Percentiles rank a stretch among this genome's conserved stretches.
Evolutionary conservation across 2,329 filamentous ascomycete species (phyloP).

Genomic region (Arthrobotrys entomopaga): DNA sequence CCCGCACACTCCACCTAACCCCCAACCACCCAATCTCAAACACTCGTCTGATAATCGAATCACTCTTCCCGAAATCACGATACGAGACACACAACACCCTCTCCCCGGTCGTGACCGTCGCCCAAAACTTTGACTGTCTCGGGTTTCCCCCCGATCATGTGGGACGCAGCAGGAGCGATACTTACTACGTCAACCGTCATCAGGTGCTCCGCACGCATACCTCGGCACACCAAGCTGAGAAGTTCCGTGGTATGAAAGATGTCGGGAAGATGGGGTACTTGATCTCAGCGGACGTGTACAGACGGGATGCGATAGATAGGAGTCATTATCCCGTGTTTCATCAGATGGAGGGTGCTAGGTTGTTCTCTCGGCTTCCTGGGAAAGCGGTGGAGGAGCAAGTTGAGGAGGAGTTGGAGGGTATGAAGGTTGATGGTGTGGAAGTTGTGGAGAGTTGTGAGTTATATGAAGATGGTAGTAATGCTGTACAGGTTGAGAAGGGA

Average conservation of each 20-base stretch:
- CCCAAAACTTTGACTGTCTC: conserved; percentile 95
- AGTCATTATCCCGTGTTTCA: conserved; percentile 98
- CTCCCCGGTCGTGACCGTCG: conserved; percentile 82
- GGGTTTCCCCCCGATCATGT: conserved; percentile 89
- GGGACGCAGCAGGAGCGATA: conserved; percentile 86
- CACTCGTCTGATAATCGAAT: conserved; percentile 91
- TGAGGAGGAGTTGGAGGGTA: conserved; percentile 66
- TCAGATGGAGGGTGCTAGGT: conserved; percentile 94
- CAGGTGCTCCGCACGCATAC: conserved; percentile 93
- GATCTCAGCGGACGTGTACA: conserved; percentile 93
- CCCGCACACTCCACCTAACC: conserved; percentile 86
- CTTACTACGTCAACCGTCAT: conserved; percentile 88
- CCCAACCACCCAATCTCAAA: conserved; percentile 89
- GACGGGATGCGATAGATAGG: conserved; percentile 91
- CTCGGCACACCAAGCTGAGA: conserved; percentile 87
- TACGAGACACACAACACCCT: conserved; percentile 82
- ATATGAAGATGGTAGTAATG: conserved; percentile 84
- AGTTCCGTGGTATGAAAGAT: conserved; percentile 77
- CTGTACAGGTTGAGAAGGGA: conserved; percentile 73
- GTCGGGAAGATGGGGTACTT: conserved; percentile 74
- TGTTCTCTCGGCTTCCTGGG: conserved; percentile 78
- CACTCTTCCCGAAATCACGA: conserved; percentile 77
- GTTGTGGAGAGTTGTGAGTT: conserved; percentile 87
- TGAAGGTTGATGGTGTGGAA: conserved; percentile 78
- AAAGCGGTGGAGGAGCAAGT: conserved; percentile 75